Conservation (phyloP, 2,329 filamentous ascomycete genomes). For the Aureobasidium mangrovei region DNA sequence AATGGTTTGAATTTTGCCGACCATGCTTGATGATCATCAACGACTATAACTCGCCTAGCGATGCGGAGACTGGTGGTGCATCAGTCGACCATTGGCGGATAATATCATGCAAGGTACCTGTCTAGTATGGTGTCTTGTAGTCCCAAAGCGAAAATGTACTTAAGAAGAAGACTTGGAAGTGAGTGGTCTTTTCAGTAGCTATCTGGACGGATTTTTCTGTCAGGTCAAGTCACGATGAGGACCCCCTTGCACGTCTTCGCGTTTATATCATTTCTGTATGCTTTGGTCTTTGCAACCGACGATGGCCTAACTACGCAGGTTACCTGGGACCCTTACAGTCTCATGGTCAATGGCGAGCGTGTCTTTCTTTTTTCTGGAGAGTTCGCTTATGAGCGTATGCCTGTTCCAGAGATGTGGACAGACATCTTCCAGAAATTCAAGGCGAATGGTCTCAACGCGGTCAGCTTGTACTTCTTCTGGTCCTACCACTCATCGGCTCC, state of each 20-base stretch:
- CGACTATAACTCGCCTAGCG: neutral
- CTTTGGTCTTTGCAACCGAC: slow-evolving; percentile 2
- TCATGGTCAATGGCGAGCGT: slow-evolving; percentile 43
- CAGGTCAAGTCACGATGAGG: neutral
- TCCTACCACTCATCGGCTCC: slow-evolving; percentile 21
- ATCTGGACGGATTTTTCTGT: neutral
- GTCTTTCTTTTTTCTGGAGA: slow-evolving; percentile 47
- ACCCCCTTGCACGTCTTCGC: neutral
- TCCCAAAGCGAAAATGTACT: neutral
- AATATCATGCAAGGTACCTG: neutral
- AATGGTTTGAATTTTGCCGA: neutral
- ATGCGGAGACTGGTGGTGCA: neutral
- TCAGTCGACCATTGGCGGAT: slow-evolving; percentile 4
- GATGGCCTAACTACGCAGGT: slow-evolving; percentile 33
- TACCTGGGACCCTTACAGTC: slow-evolving; percentile 47
- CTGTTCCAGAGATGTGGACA: slow-evolving; percentile 43
- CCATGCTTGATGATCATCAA: neutral
- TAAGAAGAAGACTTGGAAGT: neutral
- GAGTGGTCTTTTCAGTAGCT: neutral
- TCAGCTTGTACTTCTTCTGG: slow-evolving; percentile 26
- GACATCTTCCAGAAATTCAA: slow-evolving; percentile 46
- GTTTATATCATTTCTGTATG: neutral
- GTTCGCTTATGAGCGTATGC: slow-evolving; percentile 46
- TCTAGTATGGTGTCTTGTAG: neutral
- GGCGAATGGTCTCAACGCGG: slow-evolving; percentile 41